Conservation (phyloP, 2,329 filamentous ascomycete genomes). For the Aspergillus sp. region DNA sequence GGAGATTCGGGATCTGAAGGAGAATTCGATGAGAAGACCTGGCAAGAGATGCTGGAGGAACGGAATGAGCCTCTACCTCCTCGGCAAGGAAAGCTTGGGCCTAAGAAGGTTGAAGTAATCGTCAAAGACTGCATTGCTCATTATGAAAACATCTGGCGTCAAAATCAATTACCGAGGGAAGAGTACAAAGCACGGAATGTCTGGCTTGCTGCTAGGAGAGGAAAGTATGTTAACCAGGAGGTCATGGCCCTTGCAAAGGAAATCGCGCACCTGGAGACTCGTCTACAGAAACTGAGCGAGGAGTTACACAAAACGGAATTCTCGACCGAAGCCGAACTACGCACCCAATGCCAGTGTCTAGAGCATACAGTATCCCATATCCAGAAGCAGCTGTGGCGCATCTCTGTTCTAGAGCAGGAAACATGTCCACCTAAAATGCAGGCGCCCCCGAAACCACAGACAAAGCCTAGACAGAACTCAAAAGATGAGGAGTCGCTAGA, state of each 20-base stretch:
- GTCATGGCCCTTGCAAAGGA: constrained; percentile 52
- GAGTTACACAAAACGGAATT: constrained; percentile 61
- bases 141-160: constrained; percentile 61
- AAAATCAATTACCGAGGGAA: constrained; percentile 60
- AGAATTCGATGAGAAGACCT: constrained; percentile 63
- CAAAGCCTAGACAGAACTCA: constrained; percentile 10
- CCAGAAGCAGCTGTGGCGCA: constrained; percentile 50
- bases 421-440: constrained; percentile 35
- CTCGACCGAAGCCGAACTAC: constrained; percentile 57
- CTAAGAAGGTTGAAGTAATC: constrained; percentile 55
- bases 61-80: constrained; percentile 25
- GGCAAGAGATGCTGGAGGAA: constrained; percentile 66
- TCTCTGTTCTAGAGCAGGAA: constrained; percentile 44
- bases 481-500: constrained; percentile 40
- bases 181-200: constrained; percentile 61
- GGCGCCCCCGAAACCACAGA: constrained; percentile 19
- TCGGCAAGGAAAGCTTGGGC: constrained; percentile 41
- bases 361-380: constrained; percentile 69
- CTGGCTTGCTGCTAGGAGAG: constrained; percentile 63
- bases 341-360: constrained; percentile 61
- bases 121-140: constrained; percentile 60
- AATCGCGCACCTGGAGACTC: constrained; percentile 51
- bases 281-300: constrained; percentile 60
- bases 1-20: constrained; percentile 60
- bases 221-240: constrained; percentile 43